Percentiles rank a stretch among this genome's conserved stretches.
Evolutionary conservation across 2,329 filamentous ascomycete species (phyloP).

Genomic region (Knufia fluminis): DNA sequence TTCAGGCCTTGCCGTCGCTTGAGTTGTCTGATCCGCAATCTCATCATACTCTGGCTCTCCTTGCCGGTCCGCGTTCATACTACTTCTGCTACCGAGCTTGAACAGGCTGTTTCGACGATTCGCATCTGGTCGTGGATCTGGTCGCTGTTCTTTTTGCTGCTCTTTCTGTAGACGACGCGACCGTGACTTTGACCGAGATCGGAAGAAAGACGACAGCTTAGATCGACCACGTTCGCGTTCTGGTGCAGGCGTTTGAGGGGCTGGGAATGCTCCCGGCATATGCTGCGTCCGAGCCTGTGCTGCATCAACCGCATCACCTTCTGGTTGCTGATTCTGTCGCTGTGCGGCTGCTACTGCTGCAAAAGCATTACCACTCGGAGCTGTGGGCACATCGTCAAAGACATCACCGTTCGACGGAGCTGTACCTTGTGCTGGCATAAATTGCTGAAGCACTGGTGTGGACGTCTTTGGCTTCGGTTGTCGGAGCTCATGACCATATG

Average conservation of each 20-base stretch:
- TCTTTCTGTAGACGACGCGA: not conserved
- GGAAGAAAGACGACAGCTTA: conserved; percentile 1
- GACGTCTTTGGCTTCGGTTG: conserved; percentile 16
- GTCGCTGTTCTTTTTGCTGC: not conserved
- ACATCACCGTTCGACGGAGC: not conserved
- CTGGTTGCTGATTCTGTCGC: conserved; percentile 3
- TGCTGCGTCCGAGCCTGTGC: not conserved
- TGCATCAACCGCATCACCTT: not conserved
- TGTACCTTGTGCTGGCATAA: not conserved
- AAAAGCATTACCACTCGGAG: conserved; percentile 12
- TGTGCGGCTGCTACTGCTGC: conserved; percentile 12
- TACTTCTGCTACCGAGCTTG: conserved; percentile 2
- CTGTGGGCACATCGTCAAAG: not conserved
- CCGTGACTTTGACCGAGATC: not conserved
- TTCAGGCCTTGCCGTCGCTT: not conserved
- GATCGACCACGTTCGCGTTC: conserved; percentile 6
- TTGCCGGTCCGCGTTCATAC: not conserved
- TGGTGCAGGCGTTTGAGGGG: not conserved
- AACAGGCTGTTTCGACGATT: conserved; percentile 1
- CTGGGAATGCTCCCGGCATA: not conserved
- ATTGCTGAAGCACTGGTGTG: conserved; percentile 1
- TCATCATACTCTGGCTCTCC: not conserved
- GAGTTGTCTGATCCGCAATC: not conserved
- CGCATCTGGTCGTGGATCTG: not conserved
- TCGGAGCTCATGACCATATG: conserved; percentile 21